Percentiles rank a stretch among this genome's conserved stretches.
Conservation (phyloP, 768 basidiomycete genomes). For the Amanita exitialis region DNA sequence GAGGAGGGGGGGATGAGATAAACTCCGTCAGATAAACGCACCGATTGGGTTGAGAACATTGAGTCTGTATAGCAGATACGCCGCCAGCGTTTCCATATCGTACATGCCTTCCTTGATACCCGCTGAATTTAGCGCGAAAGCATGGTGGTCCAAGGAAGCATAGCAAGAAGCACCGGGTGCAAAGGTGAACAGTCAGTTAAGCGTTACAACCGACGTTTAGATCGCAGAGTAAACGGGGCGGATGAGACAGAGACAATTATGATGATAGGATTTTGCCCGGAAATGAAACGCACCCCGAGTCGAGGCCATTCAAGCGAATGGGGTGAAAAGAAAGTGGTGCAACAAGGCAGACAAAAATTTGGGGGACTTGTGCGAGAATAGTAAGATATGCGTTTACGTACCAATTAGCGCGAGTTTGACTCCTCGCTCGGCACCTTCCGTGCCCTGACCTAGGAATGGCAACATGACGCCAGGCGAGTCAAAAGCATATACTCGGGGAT, state of each 20-base stretch:
- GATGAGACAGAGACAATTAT: slow-evolving; percentile 3
- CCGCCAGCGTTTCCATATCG: slow-evolving; percentile 73
- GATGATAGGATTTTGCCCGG: not conserved
- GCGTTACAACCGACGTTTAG: slow-evolving; percentile 6
- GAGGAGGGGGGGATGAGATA: slow-evolving; percentile 2
- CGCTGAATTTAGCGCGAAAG: slow-evolving; percentile 33
- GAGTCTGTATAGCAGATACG: slow-evolving; percentile 80
- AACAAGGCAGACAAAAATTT: not conserved
- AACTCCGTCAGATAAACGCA: slow-evolving; percentile 26
- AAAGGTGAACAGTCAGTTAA: slow-evolving; percentile 1
- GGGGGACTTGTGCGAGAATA: not conserved
- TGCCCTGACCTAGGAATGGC: slow-evolving; percentile 83
- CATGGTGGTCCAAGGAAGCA: not conserved
- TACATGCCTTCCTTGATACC: slow-evolving; percentile 93
- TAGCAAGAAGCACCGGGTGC: not conserved
- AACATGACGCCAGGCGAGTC: slow-evolving; percentile 98
- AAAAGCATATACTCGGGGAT: slow-evolving; percentile 84
- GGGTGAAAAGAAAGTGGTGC: not conserved
- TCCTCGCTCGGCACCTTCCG: slow-evolving; percentile 81
- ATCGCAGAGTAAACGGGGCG: not conserved
- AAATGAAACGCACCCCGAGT: not conserved
- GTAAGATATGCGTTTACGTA: slow-evolving; percentile 30
- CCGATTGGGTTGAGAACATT: slow-evolving; percentile 68
- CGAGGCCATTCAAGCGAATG: not conserved
- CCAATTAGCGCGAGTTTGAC: slow-evolving; percentile 91